Evolutionary conservation across 2,329 filamentous ascomycete genomes (phyloP).

Genomic region (Penicillium sp.): DNA sequence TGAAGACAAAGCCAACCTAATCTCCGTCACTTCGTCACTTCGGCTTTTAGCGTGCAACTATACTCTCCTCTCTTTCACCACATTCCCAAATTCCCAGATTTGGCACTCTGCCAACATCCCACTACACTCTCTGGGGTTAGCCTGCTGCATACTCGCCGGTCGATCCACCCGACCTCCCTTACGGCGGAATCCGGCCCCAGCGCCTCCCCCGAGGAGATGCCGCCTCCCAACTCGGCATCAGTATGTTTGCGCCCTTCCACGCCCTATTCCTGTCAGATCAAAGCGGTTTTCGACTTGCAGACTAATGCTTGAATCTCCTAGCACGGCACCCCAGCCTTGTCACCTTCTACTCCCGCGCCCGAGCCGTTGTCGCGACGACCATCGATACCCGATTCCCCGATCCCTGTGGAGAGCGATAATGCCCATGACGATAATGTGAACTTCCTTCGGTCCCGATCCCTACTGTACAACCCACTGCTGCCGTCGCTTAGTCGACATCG

Average conservation of each 20-base stretch:
- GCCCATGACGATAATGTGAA: slow-evolving; percentile 55
- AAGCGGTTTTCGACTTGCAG: background rate
- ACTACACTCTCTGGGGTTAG: background rate
- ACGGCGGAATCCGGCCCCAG: slow-evolving; percentile 23
- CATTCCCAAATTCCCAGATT: background rate
- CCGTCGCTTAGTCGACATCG: slow-evolving; percentile 37
- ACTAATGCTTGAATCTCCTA: slow-evolving; percentile 13
- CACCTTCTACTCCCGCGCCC: slow-evolving; percentile 37
- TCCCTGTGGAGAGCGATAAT: slow-evolving; percentile 50
- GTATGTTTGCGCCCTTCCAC: slow-evolving; percentile 36
- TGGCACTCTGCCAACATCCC: background rate
- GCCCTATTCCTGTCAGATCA: background rate
- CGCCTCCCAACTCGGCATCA: slow-evolving; percentile 49
- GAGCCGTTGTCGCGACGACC: slow-evolving; percentile 50
- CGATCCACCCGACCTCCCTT: slow-evolving; percentile 14
- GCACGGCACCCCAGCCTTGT: slow-evolving; percentile 33
- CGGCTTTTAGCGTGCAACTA: background rate
- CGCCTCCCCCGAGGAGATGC: slow-evolving; percentile 36
- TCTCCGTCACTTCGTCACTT: slow-evolving; percentile 1
- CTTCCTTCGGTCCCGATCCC: slow-evolving; percentile 52
- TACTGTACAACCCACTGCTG: slow-evolving; percentile 31
- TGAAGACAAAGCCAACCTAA: slow-evolving; percentile 6
- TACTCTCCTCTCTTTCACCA: background rate
- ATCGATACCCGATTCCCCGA: slow-evolving; percentile 55
- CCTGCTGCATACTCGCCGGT: slow-evolving; percentile 2